phyloP scores from a whole-genome alignment of 495 filamentous ascomycete species.

The Immersiella caudata region DNA sequence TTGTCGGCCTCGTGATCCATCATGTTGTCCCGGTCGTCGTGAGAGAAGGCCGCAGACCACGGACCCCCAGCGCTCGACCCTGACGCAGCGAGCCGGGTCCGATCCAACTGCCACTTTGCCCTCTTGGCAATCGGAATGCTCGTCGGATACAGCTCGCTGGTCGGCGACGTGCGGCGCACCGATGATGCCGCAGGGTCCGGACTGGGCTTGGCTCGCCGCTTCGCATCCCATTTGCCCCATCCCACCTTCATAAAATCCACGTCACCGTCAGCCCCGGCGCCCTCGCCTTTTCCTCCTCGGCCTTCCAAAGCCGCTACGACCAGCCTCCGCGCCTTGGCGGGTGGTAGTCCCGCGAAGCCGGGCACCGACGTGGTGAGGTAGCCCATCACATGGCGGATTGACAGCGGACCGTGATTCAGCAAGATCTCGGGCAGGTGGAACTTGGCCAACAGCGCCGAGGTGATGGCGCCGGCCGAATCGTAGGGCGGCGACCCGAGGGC shows the following conservation, averaged over 20 bases:
- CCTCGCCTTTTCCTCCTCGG: constrained; percentile 64
- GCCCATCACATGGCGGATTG: constrained; percentile 93
- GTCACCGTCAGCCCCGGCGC: constrained; percentile 69
- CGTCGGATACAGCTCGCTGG: constrained; percentile 57
- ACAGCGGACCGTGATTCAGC: constrained; percentile 82
- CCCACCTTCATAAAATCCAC: constrained; percentile 95
- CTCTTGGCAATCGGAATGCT: constrained; percentile 69
- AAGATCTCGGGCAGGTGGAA: constrained; percentile 91
- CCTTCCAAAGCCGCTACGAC: constrained; percentile 84
- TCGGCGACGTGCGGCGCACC: constrained; percentile 50
- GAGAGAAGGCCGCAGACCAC: constrained; percentile 64
- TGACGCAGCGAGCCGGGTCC: constrained; percentile 48
- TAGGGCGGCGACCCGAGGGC: constrained; percentile 55
- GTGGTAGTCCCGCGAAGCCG: constrained; percentile 87
- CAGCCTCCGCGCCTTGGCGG: constrained; percentile 86
- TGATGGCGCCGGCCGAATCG: constrained; percentile 82
- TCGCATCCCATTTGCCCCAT: constrained; percentile 96
- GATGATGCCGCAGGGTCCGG: constrained; percentile 41
- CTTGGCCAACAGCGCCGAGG: constrained; percentile 81
- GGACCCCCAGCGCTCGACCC: constrained; percentile 59
- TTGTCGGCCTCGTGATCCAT: constrained; percentile 88
- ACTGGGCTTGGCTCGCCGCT: constrained; percentile 65
- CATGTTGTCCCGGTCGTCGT: constrained; percentile 71
- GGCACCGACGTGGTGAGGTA: constrained; percentile 91
- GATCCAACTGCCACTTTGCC: constrained; percentile 48